Conservation (phyloP, 1,284 basidiomycete genomes). For the Pisolithus thermaeus region DNA sequence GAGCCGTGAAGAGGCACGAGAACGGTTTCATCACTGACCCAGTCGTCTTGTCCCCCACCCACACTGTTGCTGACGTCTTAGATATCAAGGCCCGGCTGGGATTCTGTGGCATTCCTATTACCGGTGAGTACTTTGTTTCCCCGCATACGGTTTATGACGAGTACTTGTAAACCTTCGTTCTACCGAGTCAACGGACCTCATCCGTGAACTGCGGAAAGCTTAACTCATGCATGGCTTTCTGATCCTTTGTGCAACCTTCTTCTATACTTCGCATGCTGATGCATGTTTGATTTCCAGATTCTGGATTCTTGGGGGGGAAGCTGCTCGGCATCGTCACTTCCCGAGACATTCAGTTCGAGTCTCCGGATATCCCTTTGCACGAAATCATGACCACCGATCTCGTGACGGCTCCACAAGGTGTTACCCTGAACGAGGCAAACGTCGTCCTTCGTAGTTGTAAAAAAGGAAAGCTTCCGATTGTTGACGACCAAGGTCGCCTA, state of each 20-base stretch:
- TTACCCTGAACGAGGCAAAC: constrained; percentile 92
- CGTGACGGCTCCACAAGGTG: constrained; percentile 78
- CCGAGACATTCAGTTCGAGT: constrained; percentile 93
- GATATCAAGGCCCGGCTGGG: constrained; percentile 91
- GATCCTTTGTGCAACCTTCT: constrained; percentile 13
- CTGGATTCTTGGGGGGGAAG: constrained; percentile 82
- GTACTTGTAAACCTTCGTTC: constrained; percentile 78
- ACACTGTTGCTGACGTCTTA: constrained; percentile 85
- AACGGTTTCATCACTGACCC: constrained; percentile 99
- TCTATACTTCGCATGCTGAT: constrained; percentile 15
- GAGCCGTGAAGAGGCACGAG: constrained; percentile 86
- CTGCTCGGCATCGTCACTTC: constrained; percentile 94
- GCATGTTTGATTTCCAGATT: constrained; percentile 49
- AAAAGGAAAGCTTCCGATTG: too few relatives aligned
- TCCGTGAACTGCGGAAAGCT: constrained; percentile 67
- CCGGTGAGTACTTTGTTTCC: constrained; percentile 54
- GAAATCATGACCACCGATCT: constrained; percentile 89
- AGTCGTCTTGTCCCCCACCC: constrained; percentile 74
- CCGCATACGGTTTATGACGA: constrained; percentile 23
- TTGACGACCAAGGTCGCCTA: too few relatives aligned
- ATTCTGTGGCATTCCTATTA: constrained; percentile 97
- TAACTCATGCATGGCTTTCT: constrained; percentile 34
- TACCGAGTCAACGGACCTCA: constrained; percentile 68
- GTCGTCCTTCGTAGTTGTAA: constrained; percentile 89
- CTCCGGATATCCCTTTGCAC: constrained; percentile 59